These are phyloP conservation scores for Limtongia smithiae DNA, from an alignment of 805 yeast species.

Conservation along the genomic window DNA sequence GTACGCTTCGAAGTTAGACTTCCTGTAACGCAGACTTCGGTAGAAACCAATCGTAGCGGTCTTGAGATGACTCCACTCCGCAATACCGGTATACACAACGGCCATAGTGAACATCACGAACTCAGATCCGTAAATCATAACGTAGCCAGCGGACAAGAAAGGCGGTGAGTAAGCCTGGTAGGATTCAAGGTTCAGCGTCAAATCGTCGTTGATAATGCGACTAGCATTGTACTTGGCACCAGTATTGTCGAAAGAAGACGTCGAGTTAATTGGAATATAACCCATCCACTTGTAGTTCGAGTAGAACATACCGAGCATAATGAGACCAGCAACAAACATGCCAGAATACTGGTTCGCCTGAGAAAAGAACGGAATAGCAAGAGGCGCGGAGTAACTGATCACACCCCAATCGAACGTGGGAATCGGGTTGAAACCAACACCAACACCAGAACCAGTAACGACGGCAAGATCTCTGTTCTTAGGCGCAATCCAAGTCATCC, in stretches of 20 bases:
- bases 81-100: slow-evolving; percentile 12
- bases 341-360: slow-evolving; percentile 39
- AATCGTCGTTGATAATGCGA: slow-evolving; percentile 46
- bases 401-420: slow-evolving; percentile 47
- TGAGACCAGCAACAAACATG: slow-evolving; percentile 34
- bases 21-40: slow-evolving; percentile 32
- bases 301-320: slow-evolving; percentile 40
- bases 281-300: slow-evolving; percentile 51
- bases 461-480: slow-evolving; percentile 47
- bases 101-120: slow-evolving; percentile 26
- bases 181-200: slow-evolving; percentile 44
- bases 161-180: slow-evolving; percentile 62
- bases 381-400: slow-evolving; percentile 39
- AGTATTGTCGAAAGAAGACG: slow-evolving; percentile 34
- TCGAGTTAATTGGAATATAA: slow-evolving; percentile 51
- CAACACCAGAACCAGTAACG: slow-evolving; percentile 46
- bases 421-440: slow-evolving; percentile 46
- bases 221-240: slow-evolving; percentile 46
- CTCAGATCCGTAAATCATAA: slow-evolving; percentile 26
- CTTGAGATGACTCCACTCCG: slow-evolving; percentile 14
- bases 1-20: slow-evolving; percentile 9
- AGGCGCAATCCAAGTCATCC: slow-evolving; percentile 60
- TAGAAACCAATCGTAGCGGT: slow-evolving; percentile 4
- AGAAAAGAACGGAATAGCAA: slow-evolving; percentile 47
- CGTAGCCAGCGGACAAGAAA: slow-evolving; percentile 43